phyloP scores from a whole-genome alignment of 805 yeast species.

The Candida tibetensis region DNA sequence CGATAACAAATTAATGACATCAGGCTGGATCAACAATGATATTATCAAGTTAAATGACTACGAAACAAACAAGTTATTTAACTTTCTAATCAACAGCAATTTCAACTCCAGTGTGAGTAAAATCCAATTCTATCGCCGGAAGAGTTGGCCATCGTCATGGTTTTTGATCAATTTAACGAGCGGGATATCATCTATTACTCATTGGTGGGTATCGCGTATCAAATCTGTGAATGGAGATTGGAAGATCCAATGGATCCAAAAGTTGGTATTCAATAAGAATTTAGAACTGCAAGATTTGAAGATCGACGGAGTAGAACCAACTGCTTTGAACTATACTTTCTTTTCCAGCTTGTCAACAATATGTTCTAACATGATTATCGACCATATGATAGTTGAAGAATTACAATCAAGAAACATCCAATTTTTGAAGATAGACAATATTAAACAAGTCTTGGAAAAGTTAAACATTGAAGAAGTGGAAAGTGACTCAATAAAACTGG shows the following conservation, averaged over 20 bases:
- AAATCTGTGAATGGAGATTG: constrained; percentile 51
- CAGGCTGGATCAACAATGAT: constrained; percentile 67
- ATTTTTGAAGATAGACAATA: constrained; percentile 19
- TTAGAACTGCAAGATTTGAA: not conserved
- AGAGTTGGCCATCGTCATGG: constrained; percentile 59
- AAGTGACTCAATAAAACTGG: not conserved
- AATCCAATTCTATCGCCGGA: constrained; percentile 43
- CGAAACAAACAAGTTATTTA: constrained; percentile 44
- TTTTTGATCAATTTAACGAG: constrained; percentile 42
- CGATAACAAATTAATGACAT: constrained; percentile 54
- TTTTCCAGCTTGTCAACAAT: constrained; percentile 39
- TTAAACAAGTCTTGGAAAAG: constrained; percentile 5
- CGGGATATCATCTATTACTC: constrained; percentile 35
- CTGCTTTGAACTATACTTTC: constrained; percentile 26
- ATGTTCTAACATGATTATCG: constrained; percentile 48
- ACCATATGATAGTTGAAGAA: constrained; percentile 53
- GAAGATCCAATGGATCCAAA: constrained; percentile 51
- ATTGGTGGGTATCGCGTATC: constrained; percentile 55
- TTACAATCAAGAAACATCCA: constrained; percentile 38
- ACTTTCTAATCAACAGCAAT: constrained; percentile 25
- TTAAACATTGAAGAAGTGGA: constrained; percentile 4
- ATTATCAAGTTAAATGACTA: constrained; percentile 48
- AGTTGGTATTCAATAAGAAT: constrained; percentile 16
- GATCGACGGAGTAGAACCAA: constrained; percentile 4
- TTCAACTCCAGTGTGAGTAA: constrained; percentile 13